A percentile compares a stretch with the other conserved stretches of the same genome.
These are phyloP conservation scores for Wickerhamiella kurtzmanii DNA, from an alignment of 805 yeast species.

Conservation along the genomic window DNA sequence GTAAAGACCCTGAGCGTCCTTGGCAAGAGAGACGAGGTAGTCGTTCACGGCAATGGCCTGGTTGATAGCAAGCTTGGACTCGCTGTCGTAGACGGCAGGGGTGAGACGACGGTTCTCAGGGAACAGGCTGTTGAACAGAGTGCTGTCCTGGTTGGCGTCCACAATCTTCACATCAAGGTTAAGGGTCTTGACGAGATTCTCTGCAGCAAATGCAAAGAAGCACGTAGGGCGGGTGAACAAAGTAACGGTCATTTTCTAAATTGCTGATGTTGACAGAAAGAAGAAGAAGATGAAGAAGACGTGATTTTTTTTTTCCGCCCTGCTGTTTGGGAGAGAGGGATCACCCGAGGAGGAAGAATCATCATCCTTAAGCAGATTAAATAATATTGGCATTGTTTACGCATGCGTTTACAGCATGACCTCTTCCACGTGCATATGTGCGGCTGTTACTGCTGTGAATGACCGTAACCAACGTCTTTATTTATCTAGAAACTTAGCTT, in stretches of 20 bases:
- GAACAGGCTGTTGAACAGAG: conserved; percentile 12
- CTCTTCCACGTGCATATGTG: too few species aligned
- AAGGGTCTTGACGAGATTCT: conserved; percentile 14
- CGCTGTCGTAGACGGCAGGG: conserved; percentile 14
- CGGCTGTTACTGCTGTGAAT: too few species aligned
- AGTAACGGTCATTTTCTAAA: conserved; percentile 13
- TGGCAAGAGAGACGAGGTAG: conserved; percentile 16
- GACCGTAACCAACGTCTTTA: too few species aligned
- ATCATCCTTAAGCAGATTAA: too few species aligned
- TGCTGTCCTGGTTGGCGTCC: conserved; percentile 8
- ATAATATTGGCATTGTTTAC: too few species aligned
- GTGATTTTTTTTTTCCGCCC: background rate
- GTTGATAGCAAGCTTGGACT: conserved; percentile 10
- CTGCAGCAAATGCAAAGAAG: conserved; percentile 13
- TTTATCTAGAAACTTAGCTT: too few species aligned
- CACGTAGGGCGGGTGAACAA: conserved; percentile 15
- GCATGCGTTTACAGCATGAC: too few species aligned
- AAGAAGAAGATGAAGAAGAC: too few species aligned
- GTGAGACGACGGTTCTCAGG: conserved; percentile 12
- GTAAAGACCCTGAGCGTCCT: conserved; percentile 14
- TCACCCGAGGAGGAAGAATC: too few species aligned
- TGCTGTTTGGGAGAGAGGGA: background rate
- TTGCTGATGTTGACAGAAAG: too few species aligned
- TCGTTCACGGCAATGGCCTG: conserved; percentile 18
- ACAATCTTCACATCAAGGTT: conserved; percentile 14